Conservation (phyloP, 2,329 filamentous ascomycete species). For the Samsoniella hepiali region DNA sequence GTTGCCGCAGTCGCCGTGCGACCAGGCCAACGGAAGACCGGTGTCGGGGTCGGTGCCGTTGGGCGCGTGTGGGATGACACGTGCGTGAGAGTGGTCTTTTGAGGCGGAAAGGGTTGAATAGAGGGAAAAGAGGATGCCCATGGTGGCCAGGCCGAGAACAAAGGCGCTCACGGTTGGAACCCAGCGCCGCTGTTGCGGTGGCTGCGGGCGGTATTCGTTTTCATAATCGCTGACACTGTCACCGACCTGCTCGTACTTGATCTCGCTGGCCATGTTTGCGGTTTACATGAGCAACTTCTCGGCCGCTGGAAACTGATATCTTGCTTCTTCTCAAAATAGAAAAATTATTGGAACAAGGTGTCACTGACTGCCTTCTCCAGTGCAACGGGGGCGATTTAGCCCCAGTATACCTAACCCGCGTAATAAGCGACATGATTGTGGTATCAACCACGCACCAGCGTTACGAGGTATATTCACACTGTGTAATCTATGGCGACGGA, state of each 20-base stretch:
- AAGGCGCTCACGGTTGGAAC: constrained; percentile 7
- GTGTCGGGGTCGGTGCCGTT: constrained; percentile 20
- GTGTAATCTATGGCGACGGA: neutral
- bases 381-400: too few relatives aligned
- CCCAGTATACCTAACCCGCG: too few relatives aligned
- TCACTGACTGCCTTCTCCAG: neutral
- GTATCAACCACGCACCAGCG: neutral
- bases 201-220: neutral
- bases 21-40: constrained; percentile 22
- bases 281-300: neutral
- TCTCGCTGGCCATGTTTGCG: constrained; percentile 3
- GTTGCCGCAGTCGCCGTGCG: constrained; percentile 24
- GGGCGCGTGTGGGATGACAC: constrained; percentile 7
- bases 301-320: too few relatives aligned
- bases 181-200: neutral
- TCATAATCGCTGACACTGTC: constrained; percentile 1
- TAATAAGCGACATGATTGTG: neutral
- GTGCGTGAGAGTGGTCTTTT: constrained; percentile 1
- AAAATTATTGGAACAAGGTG: too few relatives aligned
- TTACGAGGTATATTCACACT: neutral
- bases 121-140: neutral
- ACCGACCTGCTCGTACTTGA: constrained; percentile 13
- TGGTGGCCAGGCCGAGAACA: constrained; percentile 11
- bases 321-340: neutral
- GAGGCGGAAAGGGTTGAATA: neutral